These are phyloP conservation scores for Chenopodium album DNA, from an alignment of 148 eudicot genomes.

Conservation along the genomic window DNA sequence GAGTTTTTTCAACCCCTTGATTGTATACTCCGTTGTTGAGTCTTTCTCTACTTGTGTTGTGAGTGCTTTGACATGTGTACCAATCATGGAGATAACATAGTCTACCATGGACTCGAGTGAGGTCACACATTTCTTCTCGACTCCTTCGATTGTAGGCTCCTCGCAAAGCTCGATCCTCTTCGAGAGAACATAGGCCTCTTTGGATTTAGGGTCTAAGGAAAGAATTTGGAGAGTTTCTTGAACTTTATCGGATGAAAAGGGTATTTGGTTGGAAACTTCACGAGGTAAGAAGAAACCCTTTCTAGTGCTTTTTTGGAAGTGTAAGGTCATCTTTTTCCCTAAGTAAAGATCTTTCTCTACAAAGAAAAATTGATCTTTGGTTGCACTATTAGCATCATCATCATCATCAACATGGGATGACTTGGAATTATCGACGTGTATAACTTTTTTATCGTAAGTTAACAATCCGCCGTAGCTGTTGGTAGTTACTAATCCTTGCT, in stretches of 20 bases:
- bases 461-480: not conserved
- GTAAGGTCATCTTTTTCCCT: slow-evolving; percentile 18
- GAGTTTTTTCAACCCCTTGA: slow-evolving; percentile 7
- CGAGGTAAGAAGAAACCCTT: slow-evolving; percentile 17
- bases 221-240: slow-evolving; percentile 9
- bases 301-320: slow-evolving; percentile 6
- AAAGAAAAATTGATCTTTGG: slow-evolving; percentile 15
- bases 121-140: slow-evolving; percentile 29
- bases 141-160: slow-evolving; percentile 23
- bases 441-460: not conserved
- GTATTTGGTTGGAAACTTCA: slow-evolving; percentile 15
- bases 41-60: slow-evolving; percentile 21
- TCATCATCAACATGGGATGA: not conserved
- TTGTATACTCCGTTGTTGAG: slow-evolving; percentile 12
- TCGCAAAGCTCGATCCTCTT: slow-evolving; percentile 22
- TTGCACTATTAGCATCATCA: not conserved
- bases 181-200: slow-evolving; percentile 12
- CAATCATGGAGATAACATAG: slow-evolving; percentile 26
- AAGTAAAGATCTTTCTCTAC: slow-evolving; percentile 11
- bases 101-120: slow-evolving; percentile 36
- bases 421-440: too few relatives aligned
- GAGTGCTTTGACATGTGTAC: slow-evolving; percentile 19
- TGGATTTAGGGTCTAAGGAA: slow-evolving; percentile 15
- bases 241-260: slow-evolving; percentile 19
- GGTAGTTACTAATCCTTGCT: not conserved